These are phyloP conservation scores for Hypoxylon lienhwacheense DNA, from an alignment of 495 filamentous ascomycete genomes.

Conservation along the genomic window DNA sequence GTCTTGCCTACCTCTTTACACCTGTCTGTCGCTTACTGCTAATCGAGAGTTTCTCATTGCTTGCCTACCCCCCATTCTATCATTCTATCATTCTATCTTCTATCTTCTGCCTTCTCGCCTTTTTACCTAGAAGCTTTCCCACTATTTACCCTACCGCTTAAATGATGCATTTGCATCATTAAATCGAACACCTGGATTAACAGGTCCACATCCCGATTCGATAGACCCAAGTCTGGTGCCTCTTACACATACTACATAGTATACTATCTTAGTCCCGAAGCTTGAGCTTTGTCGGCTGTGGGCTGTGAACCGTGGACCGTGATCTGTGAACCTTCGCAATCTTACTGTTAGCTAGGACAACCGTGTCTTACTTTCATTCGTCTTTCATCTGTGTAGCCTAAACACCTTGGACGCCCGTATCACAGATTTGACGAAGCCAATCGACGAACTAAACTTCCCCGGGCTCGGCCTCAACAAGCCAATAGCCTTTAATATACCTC, in stretches of 20 bases:
- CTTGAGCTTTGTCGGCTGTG: too few species aligned
- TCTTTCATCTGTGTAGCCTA: slow-evolving; percentile 21
- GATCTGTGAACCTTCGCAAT: slow-evolving; percentile 8
- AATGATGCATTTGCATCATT: slow-evolving; percentile 21
- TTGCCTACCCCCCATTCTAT: neutral
- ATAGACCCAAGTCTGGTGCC: slow-evolving; percentile 10
- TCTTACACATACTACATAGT: too few species aligned
- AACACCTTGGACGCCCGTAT: slow-evolving; percentile 5
- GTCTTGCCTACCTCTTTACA: neutral
- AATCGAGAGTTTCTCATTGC: too few species aligned
- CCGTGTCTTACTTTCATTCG: slow-evolving; percentile 27
- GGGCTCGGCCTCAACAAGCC: neutral
- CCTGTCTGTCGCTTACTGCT: neutral
- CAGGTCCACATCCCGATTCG: slow-evolving; percentile 14
- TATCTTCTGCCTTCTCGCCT: neutral
- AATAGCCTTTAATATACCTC: slow-evolving; percentile 4
- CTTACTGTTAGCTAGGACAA: slow-evolving; percentile 8
- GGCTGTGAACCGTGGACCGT: too few species aligned
- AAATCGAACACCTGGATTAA: slow-evolving; percentile 10
- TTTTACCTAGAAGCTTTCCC: neutral
- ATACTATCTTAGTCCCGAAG: slow-evolving; percentile 15
- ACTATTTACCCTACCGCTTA: slow-evolving; percentile 4
- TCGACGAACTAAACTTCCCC: neutral
- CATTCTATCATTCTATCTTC: neutral
- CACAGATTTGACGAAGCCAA: slow-evolving; percentile 8